Evolutionary conservation across 2,329 filamentous ascomycete species (phyloP).

Genomic region (Sporothrix schenckii): DNA sequence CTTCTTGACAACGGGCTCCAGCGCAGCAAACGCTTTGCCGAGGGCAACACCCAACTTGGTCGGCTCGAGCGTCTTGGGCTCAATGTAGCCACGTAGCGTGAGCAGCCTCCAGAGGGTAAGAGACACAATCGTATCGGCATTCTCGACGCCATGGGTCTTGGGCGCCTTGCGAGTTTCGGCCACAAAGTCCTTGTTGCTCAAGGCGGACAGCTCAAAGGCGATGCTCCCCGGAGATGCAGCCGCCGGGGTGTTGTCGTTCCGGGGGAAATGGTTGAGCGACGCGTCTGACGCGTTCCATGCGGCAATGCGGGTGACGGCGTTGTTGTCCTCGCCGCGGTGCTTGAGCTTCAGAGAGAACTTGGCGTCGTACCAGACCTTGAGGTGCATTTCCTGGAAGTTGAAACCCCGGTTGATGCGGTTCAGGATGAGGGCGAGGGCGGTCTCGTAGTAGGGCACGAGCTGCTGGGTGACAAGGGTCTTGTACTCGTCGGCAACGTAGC

Average conservation of each 20-base stretch:
- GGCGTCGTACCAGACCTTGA: constrained; percentile 83
- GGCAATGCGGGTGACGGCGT: constrained; percentile 51
- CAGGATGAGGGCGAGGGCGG: constrained; percentile 76
- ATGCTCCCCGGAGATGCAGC: constrained; percentile 48
- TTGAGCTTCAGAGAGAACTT: constrained; percentile 70
- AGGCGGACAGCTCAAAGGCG: constrained; percentile 65
- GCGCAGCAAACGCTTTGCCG: constrained; percentile 65
- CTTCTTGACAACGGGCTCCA: constrained; percentile 58
- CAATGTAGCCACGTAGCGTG: constrained; percentile 82
- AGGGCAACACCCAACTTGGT: constrained; percentile 84
- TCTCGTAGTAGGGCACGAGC: constrained; percentile 73
- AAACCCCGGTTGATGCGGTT: constrained; percentile 82
- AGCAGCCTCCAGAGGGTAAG: constrained; percentile 88
- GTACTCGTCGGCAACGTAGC: constrained; percentile 78
- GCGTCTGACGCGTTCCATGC: constrained; percentile 75
- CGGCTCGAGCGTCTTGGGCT: constrained; percentile 70
- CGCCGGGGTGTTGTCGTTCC: constrained; percentile 32
- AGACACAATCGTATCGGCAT: constrained; percentile 65
- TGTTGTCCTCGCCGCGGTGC: constrained; percentile 55
- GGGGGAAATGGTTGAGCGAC: constrained; percentile 50
- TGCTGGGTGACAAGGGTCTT: constrained; percentile 74
- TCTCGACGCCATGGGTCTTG: constrained; percentile 58
- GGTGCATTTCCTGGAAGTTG: constrained; percentile 73
- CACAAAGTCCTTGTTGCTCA: constrained; percentile 71
- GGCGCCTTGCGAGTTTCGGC: constrained; percentile 67